Base-by-base conservation (phyloP, 441 rosid species). In the Corymbia calophylla region DNA sequence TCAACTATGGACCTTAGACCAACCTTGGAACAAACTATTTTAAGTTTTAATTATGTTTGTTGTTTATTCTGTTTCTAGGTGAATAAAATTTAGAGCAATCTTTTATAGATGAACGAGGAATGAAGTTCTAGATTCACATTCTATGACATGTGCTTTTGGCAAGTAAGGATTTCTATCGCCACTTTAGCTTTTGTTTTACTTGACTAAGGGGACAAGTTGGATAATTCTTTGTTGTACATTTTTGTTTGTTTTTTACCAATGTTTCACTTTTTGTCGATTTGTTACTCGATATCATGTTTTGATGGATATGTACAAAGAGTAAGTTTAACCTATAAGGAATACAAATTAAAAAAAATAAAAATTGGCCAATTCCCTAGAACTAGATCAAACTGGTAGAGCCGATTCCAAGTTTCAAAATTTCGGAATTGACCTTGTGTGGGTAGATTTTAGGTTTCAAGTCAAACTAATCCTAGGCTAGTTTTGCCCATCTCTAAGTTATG, bases 371-470 rank as follows among this genome's bases (percentile, higher is more conserved):
- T 62, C 68, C n/a, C n/a, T 29, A 2, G 68, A 62, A 29, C n/a
- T 29, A 62, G 68, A 62, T 62, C 9, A 29, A 4, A 62, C 6
- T n/a, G 1, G 68, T 4, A 13, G 1, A 16, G 68, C 29, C 0
- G 0, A 17, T 14, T 62, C 8, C 14, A 4, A 18, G 9, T 64
- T 62, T n/a, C 35, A 64, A 64, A 64, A 64, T n/a, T 17, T 64
- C 8, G 14, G 35, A n/a, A n/a, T 0, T 14, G 9, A n/a, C 8
- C 4, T 5, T 64, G 19, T n/a, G 35, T 4, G 5, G 16, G 18
- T 64, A 8, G 5, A 4, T 62, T 29, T 8, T 12, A 62, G 32
- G 32, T 14, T 62, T 62, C 14, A 62, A 8, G 16, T 62, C 25
- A 16, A 8, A 66, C 1, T 16, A 0, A 5, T 9, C 21, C 1